Evolutionary conservation across 2,329 filamentous ascomycete species (phyloP).

Genomic region (Colletotrichum godetiae): DNA sequence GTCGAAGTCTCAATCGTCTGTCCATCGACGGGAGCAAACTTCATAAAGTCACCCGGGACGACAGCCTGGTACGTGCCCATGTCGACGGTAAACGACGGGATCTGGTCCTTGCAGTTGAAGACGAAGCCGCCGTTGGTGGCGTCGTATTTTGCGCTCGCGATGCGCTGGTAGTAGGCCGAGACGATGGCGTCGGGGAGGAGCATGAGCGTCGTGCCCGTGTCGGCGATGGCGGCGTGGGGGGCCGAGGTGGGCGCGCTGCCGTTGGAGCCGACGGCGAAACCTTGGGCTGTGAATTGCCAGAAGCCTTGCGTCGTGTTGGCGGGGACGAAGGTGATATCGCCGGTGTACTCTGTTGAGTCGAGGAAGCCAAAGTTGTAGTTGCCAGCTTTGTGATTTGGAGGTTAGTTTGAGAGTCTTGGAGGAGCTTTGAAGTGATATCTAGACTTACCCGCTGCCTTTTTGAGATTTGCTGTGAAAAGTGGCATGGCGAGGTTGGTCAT

Average conservation of each 20-base stretch:
- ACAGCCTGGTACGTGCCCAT: constrained; percentile 47
- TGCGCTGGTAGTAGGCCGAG: constrained; percentile 68
- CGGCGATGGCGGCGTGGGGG: constrained; percentile 66
- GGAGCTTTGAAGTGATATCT: neutral
- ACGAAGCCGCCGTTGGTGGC: constrained; percentile 63
- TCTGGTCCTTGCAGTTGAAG: constrained; percentile 63
- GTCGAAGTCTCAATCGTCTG: constrained; percentile 27
- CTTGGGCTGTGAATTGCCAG: constrained; percentile 71
- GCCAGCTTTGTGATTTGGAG: constrained; percentile 38
- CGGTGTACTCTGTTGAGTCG: constrained; percentile 67
- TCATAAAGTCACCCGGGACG: constrained; percentile 51
- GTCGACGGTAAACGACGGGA: constrained; percentile 57
- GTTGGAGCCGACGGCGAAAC: constrained; percentile 61
- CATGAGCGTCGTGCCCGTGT: constrained; percentile 78
- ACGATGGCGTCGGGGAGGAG: constrained; percentile 66
- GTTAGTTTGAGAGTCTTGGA: neutral
- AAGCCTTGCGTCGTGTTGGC: constrained; percentile 69
- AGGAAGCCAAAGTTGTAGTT: constrained; percentile 58
- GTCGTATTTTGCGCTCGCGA: constrained; percentile 62
- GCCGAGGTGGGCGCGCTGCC: constrained; percentile 25
- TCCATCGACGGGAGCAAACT: constrained; percentile 45
- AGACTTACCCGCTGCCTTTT: constrained; percentile 46
- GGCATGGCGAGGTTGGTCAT: constrained; percentile 42
- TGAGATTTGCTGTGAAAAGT: constrained; percentile 48
- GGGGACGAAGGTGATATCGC: constrained; percentile 65